Base-by-base conservation (phyloP, 2,329 filamentous ascomycete species). In the Cordyceps cateniannulata region DNA sequence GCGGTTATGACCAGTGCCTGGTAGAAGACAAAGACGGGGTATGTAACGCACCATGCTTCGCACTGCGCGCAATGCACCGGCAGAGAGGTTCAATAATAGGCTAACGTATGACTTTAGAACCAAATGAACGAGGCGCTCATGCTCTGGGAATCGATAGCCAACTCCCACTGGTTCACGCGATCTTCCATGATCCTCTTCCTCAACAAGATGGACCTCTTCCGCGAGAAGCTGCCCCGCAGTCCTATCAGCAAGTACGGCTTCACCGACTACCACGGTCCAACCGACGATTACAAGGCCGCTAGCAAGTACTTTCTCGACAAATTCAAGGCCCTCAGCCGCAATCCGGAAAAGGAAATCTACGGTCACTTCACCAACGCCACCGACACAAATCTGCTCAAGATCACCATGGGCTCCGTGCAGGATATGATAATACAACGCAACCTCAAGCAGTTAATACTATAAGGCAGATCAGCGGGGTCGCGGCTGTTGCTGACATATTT, bases 1-100 rank as follows among this genome's bases (percentile, higher is more conserved):
- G 92, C 65, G 93, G 93, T 62, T 98, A 97, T 73, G 93, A 98
- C 71, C 95, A 98, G 74, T 96, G 93, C 69, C 79, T 98, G 53
- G 91, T 97, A 3, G 93, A 98, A 77, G 93, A 98, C 73, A 93
- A 96, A 75, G 95, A 96, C 72, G 93, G 93, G 65, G 92, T 96
- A 81, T 78, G 91, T 80, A n/a, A 18, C 48, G 35, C 22, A 25
- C 9, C 22, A 3, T 20, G 42, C 16, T 22, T 32, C 24, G 18
- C 20, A 18, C 18, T 18, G 18, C 7, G 6, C 42, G 49, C 49
- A 35, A 22, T 35, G 5, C 51, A 20, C 20, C 49, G 14, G 16
- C 24, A 6, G 42, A 3, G 14, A 4, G 3, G 22, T 16, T 20
- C 2, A 24, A 24, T 6, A 12, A 25, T 9, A 25, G 20, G 61